These are phyloP conservation scores for Russula brevipes DNA, from an alignment of 768 basidiomycete species.

Conservation along the genomic window DNA sequence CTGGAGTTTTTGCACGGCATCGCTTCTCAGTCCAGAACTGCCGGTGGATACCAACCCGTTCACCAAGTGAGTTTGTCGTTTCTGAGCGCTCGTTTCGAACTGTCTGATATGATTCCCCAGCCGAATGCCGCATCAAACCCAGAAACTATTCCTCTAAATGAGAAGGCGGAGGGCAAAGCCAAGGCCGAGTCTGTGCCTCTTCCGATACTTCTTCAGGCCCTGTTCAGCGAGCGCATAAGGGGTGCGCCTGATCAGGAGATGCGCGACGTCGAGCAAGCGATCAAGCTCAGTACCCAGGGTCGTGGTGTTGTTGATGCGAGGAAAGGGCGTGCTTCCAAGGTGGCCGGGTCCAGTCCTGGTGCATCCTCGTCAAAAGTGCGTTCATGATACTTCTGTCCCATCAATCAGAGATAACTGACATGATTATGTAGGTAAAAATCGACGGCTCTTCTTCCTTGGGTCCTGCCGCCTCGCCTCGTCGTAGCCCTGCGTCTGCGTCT, in stretches of 20 bases:
- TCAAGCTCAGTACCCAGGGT: constrained; percentile 16
- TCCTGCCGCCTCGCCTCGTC: background rate
- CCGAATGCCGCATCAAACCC: background rate
- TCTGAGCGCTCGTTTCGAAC: background rate
- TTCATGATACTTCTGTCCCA: background rate
- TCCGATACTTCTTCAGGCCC: background rate
- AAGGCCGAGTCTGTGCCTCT: background rate
- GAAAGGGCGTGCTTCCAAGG: background rate
- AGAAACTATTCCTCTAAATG: background rate
- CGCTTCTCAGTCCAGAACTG: background rate
- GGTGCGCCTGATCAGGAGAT: constrained; percentile 7
- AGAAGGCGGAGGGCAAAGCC: constrained; percentile 3
- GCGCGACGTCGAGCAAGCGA: constrained; percentile 3
- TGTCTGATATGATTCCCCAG: constrained; percentile 5
- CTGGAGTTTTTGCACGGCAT: constrained; percentile 5
- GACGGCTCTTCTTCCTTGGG: background rate
- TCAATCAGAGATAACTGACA: background rate
- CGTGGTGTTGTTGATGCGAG: constrained; percentile 5
- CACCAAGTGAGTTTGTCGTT: background rate
- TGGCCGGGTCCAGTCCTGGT: background rate
- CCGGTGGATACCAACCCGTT: background rate
- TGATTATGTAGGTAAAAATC: background rate
- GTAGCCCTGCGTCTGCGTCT: background rate
- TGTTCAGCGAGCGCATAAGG: background rate
- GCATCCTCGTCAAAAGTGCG: constrained; percentile 12